Evolutionary conservation across 495 filamentous ascomycete species (phyloP), one percentile per base, ranked within the genome.

Genomic region (Penicillium ochrochloron): DNA sequence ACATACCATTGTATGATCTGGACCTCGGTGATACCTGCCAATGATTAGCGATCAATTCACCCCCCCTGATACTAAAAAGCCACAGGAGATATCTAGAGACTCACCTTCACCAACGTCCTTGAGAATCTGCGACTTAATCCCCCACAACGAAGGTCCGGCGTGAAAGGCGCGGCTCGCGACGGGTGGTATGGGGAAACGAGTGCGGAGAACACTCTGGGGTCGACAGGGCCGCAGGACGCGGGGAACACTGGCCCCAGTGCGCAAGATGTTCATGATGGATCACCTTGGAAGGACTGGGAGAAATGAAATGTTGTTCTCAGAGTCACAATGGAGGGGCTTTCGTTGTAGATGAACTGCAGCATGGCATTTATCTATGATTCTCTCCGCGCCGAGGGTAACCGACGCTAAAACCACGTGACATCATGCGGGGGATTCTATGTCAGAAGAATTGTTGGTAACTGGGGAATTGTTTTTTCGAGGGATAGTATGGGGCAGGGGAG

Each of bases 1-100:
- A 98, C 95, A 75, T 97, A 99, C 96, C 96, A 99, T 81, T 98
- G 96, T 68, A 98, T 98, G 71, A 99, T 92, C 75, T 98, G 94
- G 75, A 95, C 96, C 79, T 99, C 95, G 67, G 93, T 92, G 71
- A 98, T 99, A 54, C 95, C 93, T 97, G 62, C 44, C 15, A 39
- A 39, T 17, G 52, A 61, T 65, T 39, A 64, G 59, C 66, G 51
- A 70, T 39, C 25, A 68, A 70, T 56, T 59, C 52, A n/a, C 23
- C 29, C 17, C 12, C 53, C 37, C 33, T 37, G n/a, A 37, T 21
- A 14, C n/a, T 6, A 25, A 15, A 37, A 37, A 44, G 23, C 35
- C 7, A 58, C 23, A 29, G 5, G 1, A 19, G 21, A 14, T 9
- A 2, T 53, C 29, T 14, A 5, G 35, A 14, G 52, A 70, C 79